phyloP scores from a whole-genome alignment of 75 land plant genomes.

The Picea sitchensis region DNA sequence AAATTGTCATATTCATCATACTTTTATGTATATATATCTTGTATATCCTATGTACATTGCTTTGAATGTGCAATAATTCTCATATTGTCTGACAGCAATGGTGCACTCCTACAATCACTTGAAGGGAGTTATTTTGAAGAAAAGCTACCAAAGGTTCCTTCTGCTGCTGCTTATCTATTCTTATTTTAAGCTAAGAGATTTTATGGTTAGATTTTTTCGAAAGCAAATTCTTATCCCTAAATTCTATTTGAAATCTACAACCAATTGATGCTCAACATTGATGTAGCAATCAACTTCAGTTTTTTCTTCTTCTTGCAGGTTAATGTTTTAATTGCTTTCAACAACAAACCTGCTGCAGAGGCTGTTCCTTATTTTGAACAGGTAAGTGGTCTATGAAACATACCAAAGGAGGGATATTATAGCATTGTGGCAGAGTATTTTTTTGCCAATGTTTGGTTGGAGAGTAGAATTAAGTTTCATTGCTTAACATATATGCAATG shows the following conservation, averaged over 20 bases:
- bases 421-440: too few species aligned
- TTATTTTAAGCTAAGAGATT: background rate
- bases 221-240: background rate
- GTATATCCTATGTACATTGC: too few species aligned
- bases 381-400: too few species aligned
- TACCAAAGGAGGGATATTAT: background rate
- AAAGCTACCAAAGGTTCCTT: slow-evolving; percentile 76
- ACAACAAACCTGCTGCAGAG: slow-evolving; percentile 91
- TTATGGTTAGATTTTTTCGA: background rate
- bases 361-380: slow-evolving; percentile 79
- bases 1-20: background rate
- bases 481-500: background rate
- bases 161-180: too few species aligned
- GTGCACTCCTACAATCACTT: slow-evolving; percentile 87
- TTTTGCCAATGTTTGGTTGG: background rate
- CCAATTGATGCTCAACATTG: background rate
- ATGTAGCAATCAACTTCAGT: background rate
- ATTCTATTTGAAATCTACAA: background rate
- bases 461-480: background rate
- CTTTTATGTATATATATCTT: background rate
- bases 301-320: slow-evolving; percentile 55
- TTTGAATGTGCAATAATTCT: background rate
- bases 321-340: slow-evolving; percentile 85
- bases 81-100: slow-evolving; percentile 59
- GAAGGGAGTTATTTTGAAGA: slow-evolving; percentile 76